Percentiles rank a stretch among this genome's conserved stretches.
Evolutionary conservation across 306 rosid genomes (phyloP).

Genomic region (Prunus dulcis): DNA sequence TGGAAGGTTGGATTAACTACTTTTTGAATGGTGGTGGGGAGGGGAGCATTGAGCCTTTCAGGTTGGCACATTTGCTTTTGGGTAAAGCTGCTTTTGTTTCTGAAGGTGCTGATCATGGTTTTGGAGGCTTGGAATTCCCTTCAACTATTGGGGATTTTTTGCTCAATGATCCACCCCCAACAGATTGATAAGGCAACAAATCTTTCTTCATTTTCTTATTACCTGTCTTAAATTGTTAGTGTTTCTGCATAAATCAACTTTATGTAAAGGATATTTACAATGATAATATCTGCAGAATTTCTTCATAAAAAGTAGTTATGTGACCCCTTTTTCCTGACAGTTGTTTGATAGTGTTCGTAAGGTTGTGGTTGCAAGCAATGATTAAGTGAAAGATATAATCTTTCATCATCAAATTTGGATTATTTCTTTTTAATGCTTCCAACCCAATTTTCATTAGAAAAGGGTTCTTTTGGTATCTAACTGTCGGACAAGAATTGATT

Average conservation of each 20-base stretch:
- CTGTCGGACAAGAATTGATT: neutral
- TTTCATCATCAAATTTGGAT: neutral
- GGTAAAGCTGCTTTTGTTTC: conserved; percentile 63
- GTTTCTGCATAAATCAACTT: neutral
- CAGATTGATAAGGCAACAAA: conserved; percentile 8
- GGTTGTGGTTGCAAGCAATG: neutral
- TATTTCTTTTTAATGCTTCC: neutral
- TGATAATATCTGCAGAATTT: neutral
- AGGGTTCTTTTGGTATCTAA: neutral
- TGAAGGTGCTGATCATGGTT: conserved; percentile 38
- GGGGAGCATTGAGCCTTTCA: conserved; percentile 63
- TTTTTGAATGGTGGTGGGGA: conserved; percentile 50
- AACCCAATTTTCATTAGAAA: neutral
- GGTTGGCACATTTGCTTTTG: conserved; percentile 76
- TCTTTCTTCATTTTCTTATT: conserved; percentile 2
- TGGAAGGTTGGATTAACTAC: conserved; percentile 75
- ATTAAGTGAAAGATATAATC: neutral
- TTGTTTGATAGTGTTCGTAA: neutral
- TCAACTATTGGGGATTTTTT: conserved; percentile 67
- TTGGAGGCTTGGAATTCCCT: conserved; percentile 69
- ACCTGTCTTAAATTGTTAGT: neutral
- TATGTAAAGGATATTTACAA: no score
- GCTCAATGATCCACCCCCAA: conserved; percentile 68
- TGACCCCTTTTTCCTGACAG: neutral
- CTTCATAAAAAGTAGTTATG: neutral